phyloP scores from a whole-genome alignment of 2,329 filamentous ascomycete genomes.

The Fusarium devonianum region DNA sequence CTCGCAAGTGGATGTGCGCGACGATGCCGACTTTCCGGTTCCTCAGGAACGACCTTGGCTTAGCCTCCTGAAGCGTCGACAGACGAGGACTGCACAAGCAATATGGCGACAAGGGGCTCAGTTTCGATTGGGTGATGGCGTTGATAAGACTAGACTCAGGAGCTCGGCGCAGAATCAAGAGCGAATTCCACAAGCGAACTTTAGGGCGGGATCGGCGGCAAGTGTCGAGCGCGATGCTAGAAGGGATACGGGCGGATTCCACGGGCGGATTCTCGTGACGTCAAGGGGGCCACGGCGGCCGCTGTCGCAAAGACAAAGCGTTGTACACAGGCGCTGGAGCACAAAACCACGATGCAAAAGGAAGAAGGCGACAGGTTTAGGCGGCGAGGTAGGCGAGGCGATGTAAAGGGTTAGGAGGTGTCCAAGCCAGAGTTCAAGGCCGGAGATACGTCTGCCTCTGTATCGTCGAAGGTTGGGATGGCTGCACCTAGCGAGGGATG shows the following conservation, averaged over 20 bases:
- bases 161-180: slow-evolving; percentile 18
- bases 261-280: slow-evolving; percentile 36
- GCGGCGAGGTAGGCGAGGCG: slow-evolving; percentile 13
- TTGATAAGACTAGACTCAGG: slow-evolving; percentile 4
- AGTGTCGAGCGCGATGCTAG: slow-evolving; percentile 30
- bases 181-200: slow-evolving; percentile 20
- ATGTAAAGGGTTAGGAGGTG: slow-evolving; percentile 13
- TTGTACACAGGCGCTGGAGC: slow-evolving; percentile 19
- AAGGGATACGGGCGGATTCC: no score
- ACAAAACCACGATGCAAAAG: slow-evolving; percentile 20
- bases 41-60: slow-evolving; percentile 20
- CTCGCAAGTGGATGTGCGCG: slow-evolving; percentile 17
- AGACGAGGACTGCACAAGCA: slow-evolving; percentile 1
- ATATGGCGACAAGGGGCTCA: not conserved
- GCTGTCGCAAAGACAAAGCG: slow-evolving; percentile 16
- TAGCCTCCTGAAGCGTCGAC: slow-evolving; percentile 14
- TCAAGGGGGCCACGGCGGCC: slow-evolving; percentile 35
- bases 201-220: slow-evolving; percentile 35
- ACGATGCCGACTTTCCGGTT: slow-evolving; percentile 34
- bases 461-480: slow-evolving; percentile 21
- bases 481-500: slow-evolving; percentile 15
- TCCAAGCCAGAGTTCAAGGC: no score
- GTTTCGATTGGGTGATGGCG: not conserved
- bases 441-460: slow-evolving; percentile 10
- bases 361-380: slow-evolving; percentile 9